A percentile compares a stretch with the other conserved stretches of the same genome.
These are phyloP conservation scores for Endoconidiophora laricicola DNA, from an alignment of 2,329 filamentous ascomycete genomes.

Conservation along the genomic window DNA sequence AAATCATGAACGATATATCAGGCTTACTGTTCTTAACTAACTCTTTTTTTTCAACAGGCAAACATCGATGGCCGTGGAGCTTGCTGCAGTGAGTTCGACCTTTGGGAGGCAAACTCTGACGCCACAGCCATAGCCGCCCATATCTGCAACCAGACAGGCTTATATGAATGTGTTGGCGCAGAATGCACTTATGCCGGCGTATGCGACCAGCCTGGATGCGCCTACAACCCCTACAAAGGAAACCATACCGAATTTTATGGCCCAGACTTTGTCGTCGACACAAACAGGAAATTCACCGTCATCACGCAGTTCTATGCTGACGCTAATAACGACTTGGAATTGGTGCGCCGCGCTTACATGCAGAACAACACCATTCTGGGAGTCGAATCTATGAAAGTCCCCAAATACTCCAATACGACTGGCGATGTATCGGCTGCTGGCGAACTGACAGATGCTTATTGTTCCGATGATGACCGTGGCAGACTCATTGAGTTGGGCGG, in stretches of 20 bases:
- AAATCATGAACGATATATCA: constrained; percentile 18
- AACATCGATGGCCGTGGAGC: constrained; percentile 32
- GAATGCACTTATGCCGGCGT: constrained; percentile 13
- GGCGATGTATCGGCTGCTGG: too few species aligned
- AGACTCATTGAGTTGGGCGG: constrained; percentile 40
- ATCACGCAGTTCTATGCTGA: constrained; percentile 38
- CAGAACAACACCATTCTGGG: too few species aligned
- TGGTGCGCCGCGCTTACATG: too few species aligned
- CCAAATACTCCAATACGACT: too few species aligned
- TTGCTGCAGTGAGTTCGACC: constrained; percentile 42
- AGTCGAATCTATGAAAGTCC: too few species aligned
- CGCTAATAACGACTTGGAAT: too few species aligned
- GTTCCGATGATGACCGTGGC: not conserved
- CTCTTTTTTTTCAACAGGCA: constrained; percentile 21
- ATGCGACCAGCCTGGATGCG: constrained; percentile 27
- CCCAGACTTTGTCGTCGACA: constrained; percentile 38
- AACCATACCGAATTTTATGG: constrained; percentile 43
- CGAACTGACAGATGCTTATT: too few species aligned
- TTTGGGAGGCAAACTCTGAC: constrained; percentile 42
- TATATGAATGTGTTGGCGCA: constrained; percentile 14
- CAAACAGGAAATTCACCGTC: constrained; percentile 38
- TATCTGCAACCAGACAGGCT: constrained; percentile 25
- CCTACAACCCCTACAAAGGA: constrained; percentile 33
- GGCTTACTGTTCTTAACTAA: constrained; percentile 9
- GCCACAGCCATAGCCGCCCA: constrained; percentile 41